Evolutionary conservation across 805 yeast genomes (phyloP).

Genomic region (Candida xyloterini): DNA sequence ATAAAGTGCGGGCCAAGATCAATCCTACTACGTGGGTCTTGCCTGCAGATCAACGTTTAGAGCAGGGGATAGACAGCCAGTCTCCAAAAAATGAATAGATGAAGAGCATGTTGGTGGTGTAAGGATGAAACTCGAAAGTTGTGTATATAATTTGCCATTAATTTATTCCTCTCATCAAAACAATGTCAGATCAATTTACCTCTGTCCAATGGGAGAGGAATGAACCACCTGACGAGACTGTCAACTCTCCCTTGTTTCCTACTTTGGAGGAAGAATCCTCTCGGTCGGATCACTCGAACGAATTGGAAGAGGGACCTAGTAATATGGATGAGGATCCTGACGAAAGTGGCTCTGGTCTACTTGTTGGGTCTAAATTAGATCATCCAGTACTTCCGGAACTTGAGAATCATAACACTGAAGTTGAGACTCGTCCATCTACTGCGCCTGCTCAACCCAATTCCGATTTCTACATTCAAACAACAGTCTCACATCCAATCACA

Average conservation of each 20-base stretch:
- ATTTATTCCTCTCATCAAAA: slow-evolving; percentile 11
- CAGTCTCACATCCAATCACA: slow-evolving; percentile 59
- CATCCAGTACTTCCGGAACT: slow-evolving; percentile 8
- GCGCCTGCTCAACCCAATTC: background rate
- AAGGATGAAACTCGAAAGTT: slow-evolving; percentile 6
- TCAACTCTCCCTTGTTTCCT: background rate
- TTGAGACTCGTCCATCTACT: no score
- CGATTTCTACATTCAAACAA: slow-evolving; percentile 34
- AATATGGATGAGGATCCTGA: slow-evolving; percentile 8
- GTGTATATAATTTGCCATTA: slow-evolving; percentile 13
- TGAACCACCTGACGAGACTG: slow-evolving; percentile 21
- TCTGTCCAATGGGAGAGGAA: slow-evolving; percentile 58
- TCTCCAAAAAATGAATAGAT: slow-evolving; percentile 14
- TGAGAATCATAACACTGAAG: background rate
- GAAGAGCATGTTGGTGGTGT: slow-evolving; percentile 8
- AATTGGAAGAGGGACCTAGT: slow-evolving; percentile 1
- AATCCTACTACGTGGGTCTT: slow-evolving; percentile 70
- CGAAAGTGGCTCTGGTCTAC: slow-evolving; percentile 8
- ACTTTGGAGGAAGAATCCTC: slow-evolving; percentile 1
- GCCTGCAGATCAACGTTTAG: slow-evolving; percentile 47
- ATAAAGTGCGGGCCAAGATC: slow-evolving; percentile 56
- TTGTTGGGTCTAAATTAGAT: slow-evolving; percentile 4
- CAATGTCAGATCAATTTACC: slow-evolving; percentile 46
- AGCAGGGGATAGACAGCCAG: slow-evolving; percentile 39
- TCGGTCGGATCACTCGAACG: background rate